These are phyloP conservation scores for Fusarium sp. DNA, from an alignment of 2,329 filamentous ascomycete species.

Conservation along the genomic window DNA sequence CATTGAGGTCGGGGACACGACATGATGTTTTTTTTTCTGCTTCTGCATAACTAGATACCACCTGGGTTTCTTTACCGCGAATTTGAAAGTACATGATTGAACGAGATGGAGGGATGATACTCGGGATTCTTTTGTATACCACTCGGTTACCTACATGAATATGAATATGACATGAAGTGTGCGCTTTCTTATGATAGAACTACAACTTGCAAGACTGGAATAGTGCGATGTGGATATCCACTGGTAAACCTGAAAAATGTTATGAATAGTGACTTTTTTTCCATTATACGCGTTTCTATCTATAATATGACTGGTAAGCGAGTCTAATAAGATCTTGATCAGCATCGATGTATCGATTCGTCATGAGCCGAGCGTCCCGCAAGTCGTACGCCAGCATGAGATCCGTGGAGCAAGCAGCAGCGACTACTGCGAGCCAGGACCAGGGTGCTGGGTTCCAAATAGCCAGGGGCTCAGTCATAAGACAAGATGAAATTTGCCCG, in stretches of 20 bases:
- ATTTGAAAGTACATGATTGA: constrained; percentile 14
- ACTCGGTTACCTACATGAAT: neutral
- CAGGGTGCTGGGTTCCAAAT: neutral
- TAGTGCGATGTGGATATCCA: neutral
- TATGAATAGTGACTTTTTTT: neutral
- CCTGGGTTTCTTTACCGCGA: constrained; percentile 34
- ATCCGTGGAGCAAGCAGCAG: constrained; percentile 1
- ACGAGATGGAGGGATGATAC: constrained; percentile 17
- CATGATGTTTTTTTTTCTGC: constrained; percentile 19
- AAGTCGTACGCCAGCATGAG: neutral
- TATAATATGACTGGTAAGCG: neutral
- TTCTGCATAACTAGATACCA: constrained; percentile 42
- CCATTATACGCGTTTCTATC: neutral
- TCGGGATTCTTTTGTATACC: constrained; percentile 9
- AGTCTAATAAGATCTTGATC: neutral
- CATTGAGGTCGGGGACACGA: constrained; percentile 25
- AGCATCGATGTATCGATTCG: neutral
- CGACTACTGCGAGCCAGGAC: neutral
- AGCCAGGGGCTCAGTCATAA: neutral
- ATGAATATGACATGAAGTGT: constrained; percentile 11
- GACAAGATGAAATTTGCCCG: neutral
- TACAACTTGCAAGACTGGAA: neutral
- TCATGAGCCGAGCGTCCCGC: constrained; percentile 6
- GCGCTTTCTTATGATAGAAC: neutral
- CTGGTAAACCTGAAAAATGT: neutral